A percentile compares a stretch with the other conserved stretches of the same genome.
Conservation (phyloP, 2,329 filamentous ascomycete species). For the Sclerotinia nivalis region DNA sequence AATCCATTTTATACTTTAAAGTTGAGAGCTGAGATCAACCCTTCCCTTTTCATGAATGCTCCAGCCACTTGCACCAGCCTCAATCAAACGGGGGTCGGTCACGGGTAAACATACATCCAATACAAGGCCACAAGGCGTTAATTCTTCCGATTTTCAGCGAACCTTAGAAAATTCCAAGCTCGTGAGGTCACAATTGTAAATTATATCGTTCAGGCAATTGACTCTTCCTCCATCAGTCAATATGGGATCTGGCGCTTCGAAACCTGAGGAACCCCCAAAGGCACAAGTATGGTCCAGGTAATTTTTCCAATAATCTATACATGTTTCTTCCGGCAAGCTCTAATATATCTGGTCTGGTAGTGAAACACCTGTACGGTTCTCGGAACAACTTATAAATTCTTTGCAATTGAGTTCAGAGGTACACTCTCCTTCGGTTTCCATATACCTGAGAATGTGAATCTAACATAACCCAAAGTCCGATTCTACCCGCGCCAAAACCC, state of each 20-base stretch:
- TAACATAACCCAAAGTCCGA: constrained; percentile 64
- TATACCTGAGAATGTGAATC: not conserved
- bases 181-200: constrained; percentile 16
- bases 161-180: constrained; percentile 29
- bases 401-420: constrained; percentile 87
- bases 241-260: constrained; percentile 40
- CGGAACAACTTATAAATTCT: constrained; percentile 77
- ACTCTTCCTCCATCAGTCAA: constrained; percentile 26
- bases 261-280: constrained; percentile 35
- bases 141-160: constrained; percentile 7
- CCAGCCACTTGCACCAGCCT: not conserved
- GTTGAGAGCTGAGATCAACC: not conserved
- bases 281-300: constrained; percentile 40
- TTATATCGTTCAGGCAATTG: constrained; percentile 15
- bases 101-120: not conserved
- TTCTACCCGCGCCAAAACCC: constrained; percentile 75
- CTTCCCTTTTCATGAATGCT: not conserved
- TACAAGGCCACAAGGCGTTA: constrained; percentile 8
- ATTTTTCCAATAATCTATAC: constrained; percentile 2
- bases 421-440: constrained; percentile 39
- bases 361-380: constrained; percentile 68
- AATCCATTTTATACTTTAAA: not conserved
- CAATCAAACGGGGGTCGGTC: not conserved
- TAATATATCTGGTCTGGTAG: constrained; percentile 42
- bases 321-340: constrained; percentile 11